Percentiles rank a stretch among this genome's conserved stretches.
These are phyloP conservation scores for Salvia rosmarinus DNA, from an alignment of 257 asterid genomes.

Conservation along the genomic window DNA sequence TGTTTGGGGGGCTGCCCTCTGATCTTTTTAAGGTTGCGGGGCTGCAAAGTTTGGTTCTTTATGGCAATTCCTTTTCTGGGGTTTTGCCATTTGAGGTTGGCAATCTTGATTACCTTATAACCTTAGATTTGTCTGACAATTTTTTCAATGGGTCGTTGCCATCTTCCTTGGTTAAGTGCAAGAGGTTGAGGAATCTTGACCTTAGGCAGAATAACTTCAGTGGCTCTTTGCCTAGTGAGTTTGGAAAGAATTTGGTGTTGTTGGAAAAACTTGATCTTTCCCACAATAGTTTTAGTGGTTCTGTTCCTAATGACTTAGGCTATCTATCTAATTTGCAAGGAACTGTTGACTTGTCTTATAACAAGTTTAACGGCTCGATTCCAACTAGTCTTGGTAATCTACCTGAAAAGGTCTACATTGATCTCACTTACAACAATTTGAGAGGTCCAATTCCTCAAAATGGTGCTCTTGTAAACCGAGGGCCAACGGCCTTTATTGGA, in stretches of 20 bases:
- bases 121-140: slow-evolving; percentile 71
- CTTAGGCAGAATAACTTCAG: slow-evolving; percentile 61
- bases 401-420: slow-evolving; percentile 87
- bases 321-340: slow-evolving; percentile 67
- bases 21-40: slow-evolving; percentile 60
- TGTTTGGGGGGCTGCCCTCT: slow-evolving; percentile 59
- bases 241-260: slow-evolving; percentile 60
- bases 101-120: slow-evolving; percentile 62
- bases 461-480: slow-evolving; percentile 81
- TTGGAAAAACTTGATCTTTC: slow-evolving; percentile 77
- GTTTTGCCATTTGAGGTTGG: slow-evolving; percentile 65
- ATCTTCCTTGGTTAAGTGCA: slow-evolving; percentile 53
- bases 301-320: slow-evolving; percentile 73
- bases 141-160: slow-evolving; percentile 73
- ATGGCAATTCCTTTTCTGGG: slow-evolving; percentile 76
- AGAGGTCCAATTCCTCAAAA: slow-evolving; percentile 89
- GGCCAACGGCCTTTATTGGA: slow-evolving; percentile 95
- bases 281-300: slow-evolving; percentile 58
- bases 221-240: slow-evolving; percentile 62
- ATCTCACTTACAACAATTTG: slow-evolving; percentile 68
- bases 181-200: slow-evolving; percentile 60
- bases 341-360: slow-evolving; percentile 79
- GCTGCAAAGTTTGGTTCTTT: slow-evolving; percentile 85
- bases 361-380: slow-evolving; percentile 67
- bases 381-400: slow-evolving; percentile 83